Conservation (phyloP, 345 rosid genomes). For the Garcia nutans region DNA sequence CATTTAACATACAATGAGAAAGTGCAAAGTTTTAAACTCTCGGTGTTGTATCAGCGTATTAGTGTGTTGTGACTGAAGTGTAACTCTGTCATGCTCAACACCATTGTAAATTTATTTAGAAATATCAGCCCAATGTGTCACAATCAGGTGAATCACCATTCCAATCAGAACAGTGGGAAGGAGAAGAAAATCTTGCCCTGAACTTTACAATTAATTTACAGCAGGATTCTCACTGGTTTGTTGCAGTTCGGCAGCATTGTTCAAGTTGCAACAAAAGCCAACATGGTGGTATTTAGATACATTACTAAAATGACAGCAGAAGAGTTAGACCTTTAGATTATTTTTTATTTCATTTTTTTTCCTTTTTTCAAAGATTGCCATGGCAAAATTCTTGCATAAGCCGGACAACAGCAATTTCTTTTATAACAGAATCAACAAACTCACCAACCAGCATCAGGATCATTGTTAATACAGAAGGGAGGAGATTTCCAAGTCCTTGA, state of each 20-base stretch:
- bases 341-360: no score
- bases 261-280: not conserved
- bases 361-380: not conserved
- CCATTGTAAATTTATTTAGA: no score
- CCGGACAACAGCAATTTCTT: not conserved
- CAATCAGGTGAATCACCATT: no score
- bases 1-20: no score
- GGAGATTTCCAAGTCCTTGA: constrained; percentile 39
- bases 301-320: not conserved
- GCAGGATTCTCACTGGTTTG: not conserved
- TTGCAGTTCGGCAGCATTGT: not conserved
- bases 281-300: not conserved
- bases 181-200: no score
- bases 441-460: constrained; percentile 60
- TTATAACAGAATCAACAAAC: constrained; percentile 18
- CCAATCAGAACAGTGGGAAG: no score
- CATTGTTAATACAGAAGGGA: constrained; percentile 35
- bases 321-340: no score
- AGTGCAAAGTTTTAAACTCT: no score
- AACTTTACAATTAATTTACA: not conserved
- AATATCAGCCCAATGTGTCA: no score
- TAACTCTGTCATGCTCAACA: no score
- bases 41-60: no score
- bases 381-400: not conserved
- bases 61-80: no score